These are phyloP conservation scores for Stereocaulon alpinum DNA, from an alignment of 495 filamentous ascomycete species.

Conservation along the genomic window DNA sequence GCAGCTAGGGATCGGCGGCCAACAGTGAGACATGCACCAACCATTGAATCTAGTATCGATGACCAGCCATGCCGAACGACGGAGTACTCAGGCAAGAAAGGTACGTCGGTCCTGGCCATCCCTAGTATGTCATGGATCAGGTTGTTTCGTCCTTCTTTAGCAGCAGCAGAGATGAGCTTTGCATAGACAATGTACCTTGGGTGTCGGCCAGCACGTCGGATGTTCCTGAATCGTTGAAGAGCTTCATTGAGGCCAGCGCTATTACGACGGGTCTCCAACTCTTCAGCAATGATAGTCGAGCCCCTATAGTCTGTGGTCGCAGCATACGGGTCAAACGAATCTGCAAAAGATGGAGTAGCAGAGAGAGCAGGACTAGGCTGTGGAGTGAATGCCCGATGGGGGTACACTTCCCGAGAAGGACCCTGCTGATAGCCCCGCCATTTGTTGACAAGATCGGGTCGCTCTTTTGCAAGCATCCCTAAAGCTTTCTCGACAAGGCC, in stretches of 20 bases:
- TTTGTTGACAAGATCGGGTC: conserved; percentile 45
- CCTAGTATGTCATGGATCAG: conserved; percentile 75
- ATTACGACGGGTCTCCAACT: conserved; percentile 65
- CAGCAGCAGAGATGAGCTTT: conserved; percentile 84
- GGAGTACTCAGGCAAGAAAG: conserved; percentile 66
- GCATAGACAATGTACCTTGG: conserved; percentile 93
- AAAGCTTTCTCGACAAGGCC: conserved; percentile 48
- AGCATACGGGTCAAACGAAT: conserved; percentile 82
- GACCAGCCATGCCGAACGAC: conserved; percentile 90
- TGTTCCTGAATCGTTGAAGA: conserved; percentile 73
- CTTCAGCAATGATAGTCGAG: conserved; percentile 78
- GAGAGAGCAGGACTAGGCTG: conserved; percentile 23
- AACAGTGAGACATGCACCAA: conserved; percentile 78
- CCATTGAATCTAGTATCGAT: conserved; percentile 90
- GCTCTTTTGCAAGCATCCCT: conserved; percentile 39
- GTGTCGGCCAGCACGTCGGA: conserved; percentile 82
- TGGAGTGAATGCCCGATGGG: conserved; percentile 28
- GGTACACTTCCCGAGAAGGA: conserved; percentile 23
- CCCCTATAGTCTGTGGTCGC: conserved; percentile 84
- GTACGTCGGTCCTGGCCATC: conserved; percentile 81
- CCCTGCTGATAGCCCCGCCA: conserved; percentile 47
- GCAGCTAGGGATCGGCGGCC: conserved; percentile 70
- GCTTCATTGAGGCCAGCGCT: conserved; percentile 67
- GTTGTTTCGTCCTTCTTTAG: conserved; percentile 67
- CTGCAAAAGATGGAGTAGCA: conserved; percentile 46